Percentiles rank a stretch among this genome's conserved stretches.
Evolutionary conservation across 352 stramenopile genomes (phyloP).

Genomic region (Pythium insidiosum): DNA sequence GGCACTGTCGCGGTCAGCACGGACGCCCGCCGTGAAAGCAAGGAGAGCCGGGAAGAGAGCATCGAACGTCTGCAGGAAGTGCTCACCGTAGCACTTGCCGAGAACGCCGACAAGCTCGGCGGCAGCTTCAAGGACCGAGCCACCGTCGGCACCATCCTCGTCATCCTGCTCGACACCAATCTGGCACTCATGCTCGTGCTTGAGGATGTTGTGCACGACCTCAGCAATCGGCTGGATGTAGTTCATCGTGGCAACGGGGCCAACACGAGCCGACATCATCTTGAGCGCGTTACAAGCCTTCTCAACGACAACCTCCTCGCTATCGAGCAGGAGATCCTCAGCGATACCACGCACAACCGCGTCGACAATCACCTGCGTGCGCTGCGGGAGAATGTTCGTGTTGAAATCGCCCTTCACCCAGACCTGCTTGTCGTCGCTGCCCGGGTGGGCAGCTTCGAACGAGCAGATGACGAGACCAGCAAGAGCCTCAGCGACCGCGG

Average conservation of each 20-base stretch:
- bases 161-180: slow-evolving; percentile 85
- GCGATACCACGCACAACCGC: slow-evolving; percentile 74
- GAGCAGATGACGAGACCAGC: slow-evolving; percentile 79
- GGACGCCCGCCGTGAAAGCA: slow-evolving; percentile 87
- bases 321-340: slow-evolving; percentile 74
- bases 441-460: slow-evolving; percentile 72
- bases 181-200: slow-evolving; percentile 88
- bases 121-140: slow-evolving; percentile 89
- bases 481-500: slow-evolving; percentile 66
- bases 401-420: slow-evolving; percentile 82
- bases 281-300: slow-evolving; percentile 95
- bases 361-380: slow-evolving; percentile 69
- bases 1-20: slow-evolving; percentile 87
- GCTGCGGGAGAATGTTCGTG: slow-evolving; percentile 64
- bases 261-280: slow-evolving; percentile 92
- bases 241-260: slow-evolving; percentile 85
- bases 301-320: slow-evolving; percentile 88
- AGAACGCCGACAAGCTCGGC: slow-evolving; percentile 92
- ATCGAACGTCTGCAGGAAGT: slow-evolving; percentile 88
- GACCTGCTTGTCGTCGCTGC: slow-evolving; percentile 71
- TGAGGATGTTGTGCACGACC: slow-evolving; percentile 81
- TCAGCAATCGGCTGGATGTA: slow-evolving; percentile 85
- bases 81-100: slow-evolving; percentile 90
- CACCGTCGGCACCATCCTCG: slow-evolving; percentile 91
- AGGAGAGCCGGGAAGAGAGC: slow-evolving; percentile 88